Percentiles rank a stretch among this genome's conserved stretches.
Conservation (phyloP, 208 protist genomes). For the Crithidia brevicula region DNA sequence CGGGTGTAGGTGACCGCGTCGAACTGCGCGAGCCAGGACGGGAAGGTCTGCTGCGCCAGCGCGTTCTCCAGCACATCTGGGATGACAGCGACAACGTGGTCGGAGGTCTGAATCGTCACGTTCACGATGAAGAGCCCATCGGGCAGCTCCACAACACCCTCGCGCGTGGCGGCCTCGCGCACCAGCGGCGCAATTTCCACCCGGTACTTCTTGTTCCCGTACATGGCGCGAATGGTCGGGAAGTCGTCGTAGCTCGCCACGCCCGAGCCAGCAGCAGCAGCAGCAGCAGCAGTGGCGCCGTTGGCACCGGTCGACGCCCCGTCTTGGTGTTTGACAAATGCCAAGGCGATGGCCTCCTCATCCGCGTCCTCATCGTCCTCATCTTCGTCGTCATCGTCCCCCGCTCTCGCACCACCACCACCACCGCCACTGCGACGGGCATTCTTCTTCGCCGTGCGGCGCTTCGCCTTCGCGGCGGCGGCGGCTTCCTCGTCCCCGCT, state of each 20-base stretch:
- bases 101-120: conserved; percentile 53
- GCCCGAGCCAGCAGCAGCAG: background rate
- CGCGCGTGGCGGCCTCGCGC: conserved; percentile 38
- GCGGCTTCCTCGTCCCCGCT: conserved; percentile 29
- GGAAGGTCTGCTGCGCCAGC: conserved; percentile 62
- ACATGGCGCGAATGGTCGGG: conserved; percentile 37
- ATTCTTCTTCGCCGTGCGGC: background rate
- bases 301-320: background rate
- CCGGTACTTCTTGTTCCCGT: conserved; percentile 50
- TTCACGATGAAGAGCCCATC: conserved; percentile 83
- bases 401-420: no score
- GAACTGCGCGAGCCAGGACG: conserved; percentile 85
- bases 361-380: conserved; percentile 13
- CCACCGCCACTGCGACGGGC: background rate
- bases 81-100: conserved; percentile 69
- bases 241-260: conserved; percentile 63
- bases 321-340: conserved; percentile 7
- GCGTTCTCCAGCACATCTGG: conserved; percentile 77
- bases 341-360: background rate
- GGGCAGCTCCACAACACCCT: conserved; percentile 39
- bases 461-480: conserved; percentile 7
- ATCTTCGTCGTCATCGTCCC: conserved; percentile 6
- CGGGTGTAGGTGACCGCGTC: conserved; percentile 81
- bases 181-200: conserved; percentile 63
- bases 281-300: background rate